Base-by-base conservation (phyloP, 2,329 filamentous ascomycete genomes). In the Fusarium musae region DNA sequence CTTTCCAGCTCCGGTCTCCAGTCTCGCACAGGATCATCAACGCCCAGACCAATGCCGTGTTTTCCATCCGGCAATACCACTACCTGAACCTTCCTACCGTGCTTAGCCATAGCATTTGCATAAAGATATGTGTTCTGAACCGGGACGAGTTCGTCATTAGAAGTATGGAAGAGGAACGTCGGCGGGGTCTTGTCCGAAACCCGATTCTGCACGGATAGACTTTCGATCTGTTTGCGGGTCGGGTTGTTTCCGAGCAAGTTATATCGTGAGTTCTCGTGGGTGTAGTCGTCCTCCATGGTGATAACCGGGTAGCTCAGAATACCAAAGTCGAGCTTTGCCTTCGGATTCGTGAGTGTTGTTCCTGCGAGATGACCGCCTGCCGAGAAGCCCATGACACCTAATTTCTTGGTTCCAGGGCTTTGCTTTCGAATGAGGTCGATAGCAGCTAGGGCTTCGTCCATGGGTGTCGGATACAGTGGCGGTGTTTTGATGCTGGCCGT, bases 121-220 rank as follows among this genome's bases (percentile, higher is more conserved):
- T 63, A 74, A 1, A 74, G 37, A 26, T 72, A 64, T 0, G 63
- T 72, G 5, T 74, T 74, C 6, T 69, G 60, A 13, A 74, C 71
- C 2, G 71, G 71, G 3, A 74, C 72, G 4, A 63, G 34, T 23
- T 36, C 49, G 15, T 74, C 72, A 15, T 74, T 40, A 0, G 71
- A 74, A 11, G 72, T 74, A 43, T 74, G 72, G 30, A 74, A 74
- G 9, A 74, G 43, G 36, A 74, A 72, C 0, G 71, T 74, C 1
- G 68, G 68, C 0, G 72, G 71, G 1, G 72, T 74, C 21, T 63
- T 63, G 2, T 49, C 23, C 1, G 71, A 66, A 11, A 74, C 72
- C 8, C 64, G 36, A 11, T 74, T 69, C 7, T 74, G 71, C 0
- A 63, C 71, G 0, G 72, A 74, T 4, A 74, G 65, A 2, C 57